Conservation (phyloP, 2,329 filamentous ascomycete species). For the Xylaria arbuscula region DNA sequence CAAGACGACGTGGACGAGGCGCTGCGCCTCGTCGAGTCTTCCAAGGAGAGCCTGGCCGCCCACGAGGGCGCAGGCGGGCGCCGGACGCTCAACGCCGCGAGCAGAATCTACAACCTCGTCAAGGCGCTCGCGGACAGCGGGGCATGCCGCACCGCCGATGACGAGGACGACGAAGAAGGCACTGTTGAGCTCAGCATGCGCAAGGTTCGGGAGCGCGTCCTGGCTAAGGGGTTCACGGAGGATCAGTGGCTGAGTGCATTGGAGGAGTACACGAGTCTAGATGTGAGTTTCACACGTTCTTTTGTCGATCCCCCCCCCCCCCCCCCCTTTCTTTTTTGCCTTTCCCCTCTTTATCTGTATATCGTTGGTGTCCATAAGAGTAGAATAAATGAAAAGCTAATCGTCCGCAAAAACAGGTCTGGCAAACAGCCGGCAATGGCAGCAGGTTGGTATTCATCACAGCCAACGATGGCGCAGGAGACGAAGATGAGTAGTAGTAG, state of each 20-base stretch:
- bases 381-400: conserved; percentile 30
- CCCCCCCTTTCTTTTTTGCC: neutral
- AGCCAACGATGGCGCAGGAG: conserved; percentile 44
- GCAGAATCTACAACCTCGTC: conserved; percentile 95
- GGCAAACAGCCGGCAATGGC: conserved; percentile 80
- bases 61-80: conserved; percentile 68
- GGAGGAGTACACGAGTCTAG: conserved; percentile 86
- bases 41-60: conserved; percentile 87
- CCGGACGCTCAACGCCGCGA: conserved; percentile 81
- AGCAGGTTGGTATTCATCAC: conserved; percentile 77
- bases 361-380: no score
- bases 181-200: conserved; percentile 82
- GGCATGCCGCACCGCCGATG: conserved; percentile 78
- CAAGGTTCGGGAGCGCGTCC: conserved; percentile 88
- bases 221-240: conserved; percentile 96
- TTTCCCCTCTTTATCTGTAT: no score
- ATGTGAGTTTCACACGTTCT: conserved; percentile 75
- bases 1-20: conserved; percentile 97
- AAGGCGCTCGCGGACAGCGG: conserved; percentile 87
- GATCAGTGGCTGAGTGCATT: conserved; percentile 89
- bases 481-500: conserved; percentile 40
- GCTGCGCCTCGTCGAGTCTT: conserved; percentile 88
- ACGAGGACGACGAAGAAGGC: conserved; percentile 62
- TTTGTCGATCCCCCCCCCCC: neutral
- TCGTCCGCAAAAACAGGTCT: conserved; percentile 64